Percentiles rank a stretch among this genome's conserved stretches.
These are phyloP conservation scores for Enterocytospora artemiae DNA, from an alignment of 371 early-diverging fungal species.

Conservation along the genomic window DNA sequence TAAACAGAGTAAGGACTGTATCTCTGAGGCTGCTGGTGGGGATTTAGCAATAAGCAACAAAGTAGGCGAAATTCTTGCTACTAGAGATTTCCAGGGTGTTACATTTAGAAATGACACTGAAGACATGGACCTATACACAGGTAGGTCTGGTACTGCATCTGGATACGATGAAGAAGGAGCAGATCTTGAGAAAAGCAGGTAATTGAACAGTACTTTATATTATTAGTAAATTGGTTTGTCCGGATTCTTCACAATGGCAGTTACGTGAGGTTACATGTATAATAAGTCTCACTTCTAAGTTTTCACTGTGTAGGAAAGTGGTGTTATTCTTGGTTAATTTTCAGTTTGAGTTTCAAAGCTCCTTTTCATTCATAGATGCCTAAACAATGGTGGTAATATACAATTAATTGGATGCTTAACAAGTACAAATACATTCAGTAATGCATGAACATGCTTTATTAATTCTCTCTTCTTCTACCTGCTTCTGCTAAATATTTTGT, in stretches of 20 bases:
- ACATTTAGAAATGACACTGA: constrained; percentile 18
- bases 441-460: too few relatives aligned
- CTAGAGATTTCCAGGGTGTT: constrained; percentile 27
- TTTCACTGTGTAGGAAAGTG: too few relatives aligned
- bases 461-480: too few relatives aligned
- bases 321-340: not conserved
- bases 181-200: not conserved
- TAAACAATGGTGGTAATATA: too few relatives aligned
- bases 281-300: too few relatives aligned
- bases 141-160: constrained; percentile 37
- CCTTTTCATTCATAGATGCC: too few relatives aligned
- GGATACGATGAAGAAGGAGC: constrained; percentile 29
- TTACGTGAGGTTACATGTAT: too few relatives aligned
- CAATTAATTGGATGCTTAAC: too few relatives aligned
- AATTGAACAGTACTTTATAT: not conserved
- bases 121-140: constrained; percentile 35
- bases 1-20: not conserved
- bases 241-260: not conserved
- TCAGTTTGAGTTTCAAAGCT: not conserved
- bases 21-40: not conserved
- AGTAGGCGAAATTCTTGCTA: constrained; percentile 24
- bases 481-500: not conserved
- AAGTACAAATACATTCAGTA: too few relatives aligned
- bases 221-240: not conserved
- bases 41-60: not conserved